A percentile compares a stretch with the other conserved stretches of the same genome.
Evolutionary conservation across 805 yeast genomes (phyloP).

Genomic region (Ogataea henricii): DNA sequence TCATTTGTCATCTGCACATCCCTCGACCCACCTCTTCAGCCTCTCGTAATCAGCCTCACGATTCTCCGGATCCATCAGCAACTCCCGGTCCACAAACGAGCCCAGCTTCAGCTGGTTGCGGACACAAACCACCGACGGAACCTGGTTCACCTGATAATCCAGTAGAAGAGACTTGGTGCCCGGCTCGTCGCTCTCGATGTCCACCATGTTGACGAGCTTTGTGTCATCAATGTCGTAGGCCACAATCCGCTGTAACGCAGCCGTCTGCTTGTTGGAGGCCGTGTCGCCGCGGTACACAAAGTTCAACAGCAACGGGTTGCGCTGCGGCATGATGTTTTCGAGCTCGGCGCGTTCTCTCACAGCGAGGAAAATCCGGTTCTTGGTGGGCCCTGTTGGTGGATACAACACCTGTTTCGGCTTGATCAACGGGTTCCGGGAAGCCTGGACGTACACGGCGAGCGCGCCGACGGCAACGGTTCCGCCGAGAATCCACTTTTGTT

Average conservation of each 20-base stretch:
- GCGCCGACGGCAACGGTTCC: conserved; percentile 30
- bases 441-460: conserved; percentile 28
- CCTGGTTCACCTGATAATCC: conserved; percentile 51
- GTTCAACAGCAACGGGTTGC: conserved; percentile 67
- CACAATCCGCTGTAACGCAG: conserved; percentile 56
- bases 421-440: conserved; percentile 31
- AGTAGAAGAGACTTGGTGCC: conserved; percentile 60
- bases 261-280: conserved; percentile 61
- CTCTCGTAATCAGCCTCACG: conserved; percentile 45
- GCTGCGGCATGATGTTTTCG: conserved; percentile 50
- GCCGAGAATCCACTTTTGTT: conserved; percentile 34
- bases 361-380: conserved; percentile 50
- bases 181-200: conserved; percentile 67
- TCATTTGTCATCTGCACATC: conserved; percentile 39
- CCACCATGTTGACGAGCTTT: conserved; percentile 61
- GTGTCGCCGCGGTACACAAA: conserved; percentile 70
- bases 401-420: conserved; percentile 35
- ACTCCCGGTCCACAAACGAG: conserved; percentile 35
- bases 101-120: conserved; percentile 62
- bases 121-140: conserved; percentile 71
- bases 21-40: conserved; percentile 46
- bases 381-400: conserved; percentile 36
- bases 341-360: conserved; percentile 61
- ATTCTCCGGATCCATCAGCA: conserved; percentile 28
- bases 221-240: conserved; percentile 42